phyloP scores from a whole-genome alignment of 1,284 basidiomycete species.

The Puccinia horiana region DNA sequence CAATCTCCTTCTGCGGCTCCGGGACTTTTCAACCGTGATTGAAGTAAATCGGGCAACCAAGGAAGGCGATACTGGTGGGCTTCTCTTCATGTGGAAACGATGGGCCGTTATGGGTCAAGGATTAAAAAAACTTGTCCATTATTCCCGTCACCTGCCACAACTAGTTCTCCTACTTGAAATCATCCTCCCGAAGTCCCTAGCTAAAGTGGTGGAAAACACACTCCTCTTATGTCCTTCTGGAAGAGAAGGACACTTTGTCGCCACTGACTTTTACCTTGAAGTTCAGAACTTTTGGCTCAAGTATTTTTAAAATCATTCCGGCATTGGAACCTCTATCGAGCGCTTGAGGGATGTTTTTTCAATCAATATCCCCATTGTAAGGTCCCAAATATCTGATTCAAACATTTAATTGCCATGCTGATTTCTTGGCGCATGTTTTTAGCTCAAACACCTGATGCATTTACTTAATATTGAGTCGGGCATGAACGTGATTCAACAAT shows the following conservation, averaged over 20 bases:
- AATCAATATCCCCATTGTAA: background rate
- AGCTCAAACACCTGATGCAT: background rate
- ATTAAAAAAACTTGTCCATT: slow-evolving; percentile 15
- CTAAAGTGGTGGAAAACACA: background rate
- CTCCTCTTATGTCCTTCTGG: slow-evolving; percentile 11
- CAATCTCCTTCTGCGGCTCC: background rate
- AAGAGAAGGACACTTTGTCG: slow-evolving; percentile 18
- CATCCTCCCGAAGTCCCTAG: slow-evolving; percentile 2
- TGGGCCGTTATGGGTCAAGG: slow-evolving; percentile 31
- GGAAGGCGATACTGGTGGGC: background rate
- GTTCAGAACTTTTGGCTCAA: slow-evolving; percentile 30
- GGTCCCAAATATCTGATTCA: background rate
- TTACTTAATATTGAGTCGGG: background rate
- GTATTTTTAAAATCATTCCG: slow-evolving; percentile 19
- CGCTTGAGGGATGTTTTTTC: too few relatives aligned
- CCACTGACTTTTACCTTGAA: slow-evolving; percentile 19
- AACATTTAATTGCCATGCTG: background rate
- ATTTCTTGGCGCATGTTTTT: background rate
- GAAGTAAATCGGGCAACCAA: slow-evolving; percentile 19
- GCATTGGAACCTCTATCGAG: background rate
- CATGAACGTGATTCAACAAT: slow-evolving; percentile 6
- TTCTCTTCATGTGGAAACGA: background rate
- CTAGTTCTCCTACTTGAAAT: slow-evolving; percentile 12
- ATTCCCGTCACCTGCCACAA: slow-evolving; percentile 13
- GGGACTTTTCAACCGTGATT: slow-evolving; percentile 12